Base-by-base conservation (phyloP, 2,329 filamentous ascomycete genomes). In the Pseudofabraea citricarpa region DNA sequence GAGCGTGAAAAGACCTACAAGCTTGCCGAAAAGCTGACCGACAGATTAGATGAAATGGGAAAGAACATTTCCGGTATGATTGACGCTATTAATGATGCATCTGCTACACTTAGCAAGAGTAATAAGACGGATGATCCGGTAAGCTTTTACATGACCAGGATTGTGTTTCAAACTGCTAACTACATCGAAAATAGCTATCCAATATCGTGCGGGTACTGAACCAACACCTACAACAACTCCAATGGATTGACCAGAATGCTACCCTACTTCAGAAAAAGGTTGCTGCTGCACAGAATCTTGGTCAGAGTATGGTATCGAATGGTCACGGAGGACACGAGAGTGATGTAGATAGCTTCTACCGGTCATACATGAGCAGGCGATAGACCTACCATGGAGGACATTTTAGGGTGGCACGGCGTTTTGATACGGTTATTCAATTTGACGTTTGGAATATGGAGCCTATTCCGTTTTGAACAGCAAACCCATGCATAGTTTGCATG, bases 1-100 rank as follows among this genome's bases (percentile, higher is more conserved):
- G 93, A 98, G 70, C 83, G 93, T 37, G 93, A 98, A 74, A 79
- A 86, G 63, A 97, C 91, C 53, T 96, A 97, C 71, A 94, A 95
- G 74, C 73, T 94, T 41, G 93, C 93, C 2, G 93, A 98, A 73
- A 93, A 89, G 65, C 76, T 96, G 52, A 89, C 89, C 9, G 88
- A 95, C 61, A 82, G 88, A 52, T 73, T 98, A 52, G 90, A 95
- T 45, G 90, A 95, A 56, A 94, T 97, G 81, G 90, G 89, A 60
- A 87, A 89, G 62, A 90, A 95, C 61, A 73, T 98, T 50, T 83
- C 81, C 37, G 91, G 89, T 68, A 97, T 98, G 90, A 95, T 98
- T 56, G 90, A 95, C 62, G 93, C 97, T 67, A 95, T 98, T 62
- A 98, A 98, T 63, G 81, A 84, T 55, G 91, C 94, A 49, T 93